phyloP scores from a whole-genome alignment of 345 rosid species.

The Eucalyptus erythrocorys region DNA sequence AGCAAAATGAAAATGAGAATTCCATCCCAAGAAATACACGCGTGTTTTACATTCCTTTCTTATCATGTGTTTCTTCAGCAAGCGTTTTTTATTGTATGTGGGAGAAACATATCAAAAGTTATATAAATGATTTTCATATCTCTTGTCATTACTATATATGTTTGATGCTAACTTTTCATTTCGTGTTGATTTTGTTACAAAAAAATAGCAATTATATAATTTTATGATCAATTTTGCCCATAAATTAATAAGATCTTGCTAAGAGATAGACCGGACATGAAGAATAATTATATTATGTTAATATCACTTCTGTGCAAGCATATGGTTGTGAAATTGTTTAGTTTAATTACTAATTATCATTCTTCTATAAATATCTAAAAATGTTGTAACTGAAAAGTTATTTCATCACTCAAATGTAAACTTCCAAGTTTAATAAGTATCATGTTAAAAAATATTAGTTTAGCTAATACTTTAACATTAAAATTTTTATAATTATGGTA shows the following conservation, averaged over 20 bases:
- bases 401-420: not conserved
- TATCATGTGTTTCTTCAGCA: fast-evolving
- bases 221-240: no score
- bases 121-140: no score
- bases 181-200: not conserved
- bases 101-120: no score
- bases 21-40: not conserved
- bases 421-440: not conserved
- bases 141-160: not conserved
- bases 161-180: not conserved
- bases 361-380: not conserved
- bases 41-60: not conserved
- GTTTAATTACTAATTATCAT: not conserved
- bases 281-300: not conserved
- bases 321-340: not conserved
- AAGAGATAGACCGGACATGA: no score
- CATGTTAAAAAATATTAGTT: not conserved
- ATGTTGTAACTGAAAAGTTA: fast-evolving
- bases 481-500: not conserved
- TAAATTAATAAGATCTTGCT: not conserved
- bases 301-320: not conserved
- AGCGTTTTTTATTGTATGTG: no score
- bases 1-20: not conserved
- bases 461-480: not conserved
- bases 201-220: no score